phyloP scores from a whole-genome alignment of 768 basidiomycete genomes.

The Pleurotus cornucopiae region DNA sequence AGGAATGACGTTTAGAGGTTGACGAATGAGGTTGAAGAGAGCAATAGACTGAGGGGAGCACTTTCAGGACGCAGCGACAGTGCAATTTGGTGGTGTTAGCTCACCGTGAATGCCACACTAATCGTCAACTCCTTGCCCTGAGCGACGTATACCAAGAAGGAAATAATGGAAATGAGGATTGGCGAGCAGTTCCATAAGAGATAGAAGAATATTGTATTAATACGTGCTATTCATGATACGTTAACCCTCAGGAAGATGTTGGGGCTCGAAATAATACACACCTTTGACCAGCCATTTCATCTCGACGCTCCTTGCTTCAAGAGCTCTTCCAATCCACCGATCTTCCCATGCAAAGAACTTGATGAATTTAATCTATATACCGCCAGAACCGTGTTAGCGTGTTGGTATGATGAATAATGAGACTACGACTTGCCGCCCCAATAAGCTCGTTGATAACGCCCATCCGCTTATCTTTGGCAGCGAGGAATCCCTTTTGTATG shows the following conservation, averaged over 20 bases:
- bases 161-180: slow-evolving; percentile 73
- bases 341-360: slow-evolving; percentile 85
- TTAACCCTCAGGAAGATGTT: background rate
- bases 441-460: slow-evolving; percentile 75
- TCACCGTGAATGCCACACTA: slow-evolving; percentile 77
- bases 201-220: slow-evolving; percentile 71
- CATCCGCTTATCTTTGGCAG: slow-evolving; percentile 74
- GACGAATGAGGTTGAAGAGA: slow-evolving; percentile 80
- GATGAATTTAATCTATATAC: slow-evolving; percentile 60
- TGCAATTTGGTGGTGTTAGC: slow-evolving; percentile 16
- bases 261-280: slow-evolving; percentile 17
- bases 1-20: slow-evolving; percentile 72
- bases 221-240: slow-evolving; percentile 39
- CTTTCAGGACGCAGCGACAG: background rate
- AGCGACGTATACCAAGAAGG: slow-evolving; percentile 71
- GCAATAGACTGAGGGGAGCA: slow-evolving; percentile 54
- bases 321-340: slow-evolving; percentile 64
- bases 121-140: slow-evolving; percentile 74
- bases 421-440: slow-evolving; percentile 40
- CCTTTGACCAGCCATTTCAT: slow-evolving; percentile 76
- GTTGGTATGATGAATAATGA: background rate
- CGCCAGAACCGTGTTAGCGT: background rate
- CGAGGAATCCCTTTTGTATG: slow-evolving; percentile 55
- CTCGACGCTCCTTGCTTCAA: slow-evolving; percentile 65
- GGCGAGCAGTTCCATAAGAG: slow-evolving; percentile 75